Percentiles rank a stretch among this genome's conserved stretches.
These are phyloP conservation scores for Calonectria leucothoes DNA, from an alignment of 2,329 filamentous ascomycete species.

Conservation along the genomic window DNA sequence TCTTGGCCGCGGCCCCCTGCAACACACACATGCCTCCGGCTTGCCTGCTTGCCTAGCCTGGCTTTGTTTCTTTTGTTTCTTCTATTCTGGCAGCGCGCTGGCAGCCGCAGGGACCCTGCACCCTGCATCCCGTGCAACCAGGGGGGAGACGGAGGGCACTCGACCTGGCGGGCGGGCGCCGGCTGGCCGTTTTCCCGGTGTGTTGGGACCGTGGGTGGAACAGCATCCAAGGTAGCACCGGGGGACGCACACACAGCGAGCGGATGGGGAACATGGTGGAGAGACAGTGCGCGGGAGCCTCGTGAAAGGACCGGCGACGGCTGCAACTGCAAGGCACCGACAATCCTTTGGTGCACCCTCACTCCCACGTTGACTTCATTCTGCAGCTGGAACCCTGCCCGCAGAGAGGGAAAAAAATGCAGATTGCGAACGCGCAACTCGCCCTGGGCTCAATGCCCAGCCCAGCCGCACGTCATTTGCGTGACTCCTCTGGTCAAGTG, in stretches of 20 bases:
- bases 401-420: too few relatives aligned
- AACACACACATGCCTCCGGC: too few relatives aligned
- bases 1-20: neutral
- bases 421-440: neutral
- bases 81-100: neutral
- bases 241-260: neutral
- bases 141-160: neutral
- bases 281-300: neutral
- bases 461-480: slow-evolving; percentile 17
- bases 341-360: neutral
- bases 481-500: slow-evolving; percentile 18
- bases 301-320: neutral
- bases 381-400: neutral
- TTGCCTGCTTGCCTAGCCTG: neutral
- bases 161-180: neutral
- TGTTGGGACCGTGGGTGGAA: neutral
- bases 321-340: slow-evolving; percentile 3
- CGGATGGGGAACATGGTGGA: too few relatives aligned
- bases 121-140: neutral
- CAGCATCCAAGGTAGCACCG: neutral
- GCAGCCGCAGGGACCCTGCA: too few relatives aligned
- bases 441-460: slow-evolving; percentile 2
- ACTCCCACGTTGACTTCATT: neutral
- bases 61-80: neutral
- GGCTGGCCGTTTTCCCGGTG: neutral